Evolutionary conservation across 768 basidiomycete species (phyloP).

Genomic region (Tulasnella sp.): DNA sequence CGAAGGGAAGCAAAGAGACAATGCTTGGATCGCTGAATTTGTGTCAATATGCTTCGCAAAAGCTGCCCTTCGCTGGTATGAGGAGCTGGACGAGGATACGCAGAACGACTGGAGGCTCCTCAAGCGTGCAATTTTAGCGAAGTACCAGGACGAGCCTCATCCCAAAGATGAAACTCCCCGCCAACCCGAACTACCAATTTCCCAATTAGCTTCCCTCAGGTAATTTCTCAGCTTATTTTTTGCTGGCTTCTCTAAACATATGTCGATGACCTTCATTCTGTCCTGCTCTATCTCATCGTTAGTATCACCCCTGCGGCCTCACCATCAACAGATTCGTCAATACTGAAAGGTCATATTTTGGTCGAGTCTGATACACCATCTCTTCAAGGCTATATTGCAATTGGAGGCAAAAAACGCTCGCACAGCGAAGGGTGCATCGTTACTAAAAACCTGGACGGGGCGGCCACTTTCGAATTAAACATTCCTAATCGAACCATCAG

Average conservation of each 20-base stretch:
- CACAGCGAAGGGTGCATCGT: neutral
- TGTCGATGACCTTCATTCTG: too few relatives aligned
- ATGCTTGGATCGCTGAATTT: constrained; percentile 8
- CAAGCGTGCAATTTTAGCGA: neutral
- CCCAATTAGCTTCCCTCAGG: neutral
- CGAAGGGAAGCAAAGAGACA: constrained; percentile 1
- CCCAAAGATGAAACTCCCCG: neutral
- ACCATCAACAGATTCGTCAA: neutral
- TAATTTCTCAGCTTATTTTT: neutral
- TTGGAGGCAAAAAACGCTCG: neutral
- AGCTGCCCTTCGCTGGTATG: constrained; percentile 7
- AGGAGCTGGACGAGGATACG: neutral
- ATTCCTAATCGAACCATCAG: neutral
- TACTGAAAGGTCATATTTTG: neutral
- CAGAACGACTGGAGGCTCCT: constrained; percentile 15
- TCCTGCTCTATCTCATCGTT: neutral
- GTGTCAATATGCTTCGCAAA: neutral
- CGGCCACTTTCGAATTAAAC: neutral
- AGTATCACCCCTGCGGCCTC: neutral
- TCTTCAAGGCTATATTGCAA: neutral
- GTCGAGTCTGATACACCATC: neutral
- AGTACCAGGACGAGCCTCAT: neutral
- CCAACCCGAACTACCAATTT: neutral
- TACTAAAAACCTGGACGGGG: neutral
- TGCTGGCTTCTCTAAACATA: neutral